Evolutionary conservation across 2,329 filamentous ascomycete genomes (phyloP).

Genomic region (Dissoconium aciculare): DNA sequence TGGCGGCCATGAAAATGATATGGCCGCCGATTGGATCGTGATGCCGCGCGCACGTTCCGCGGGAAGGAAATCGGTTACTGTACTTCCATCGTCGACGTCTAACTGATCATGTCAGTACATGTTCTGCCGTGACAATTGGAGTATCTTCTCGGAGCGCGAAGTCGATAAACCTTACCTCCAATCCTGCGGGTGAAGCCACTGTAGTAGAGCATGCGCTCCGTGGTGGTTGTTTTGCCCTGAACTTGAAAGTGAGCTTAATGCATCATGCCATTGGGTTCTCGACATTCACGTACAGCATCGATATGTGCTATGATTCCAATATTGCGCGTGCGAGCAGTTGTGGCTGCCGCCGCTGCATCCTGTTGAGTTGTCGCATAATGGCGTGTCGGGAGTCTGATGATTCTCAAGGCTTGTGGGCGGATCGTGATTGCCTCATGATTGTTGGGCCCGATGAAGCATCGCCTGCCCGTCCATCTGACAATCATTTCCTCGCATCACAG

Average conservation of each 20-base stretch:
- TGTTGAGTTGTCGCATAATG: too few relatives aligned
- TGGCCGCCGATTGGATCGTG: conserved; percentile 93
- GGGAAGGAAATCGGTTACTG: conserved; percentile 90
- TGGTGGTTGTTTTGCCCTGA: conserved; percentile 89
- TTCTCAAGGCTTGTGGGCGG: too few relatives aligned
- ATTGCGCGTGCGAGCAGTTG: conserved; percentile 52
- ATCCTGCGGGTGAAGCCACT: conserved; percentile 77
- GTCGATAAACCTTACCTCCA: conserved; percentile 44
- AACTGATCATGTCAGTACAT: conserved; percentile 2
- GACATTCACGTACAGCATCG: conserved; percentile 61
- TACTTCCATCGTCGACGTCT: conserved; percentile 93
- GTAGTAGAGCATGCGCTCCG: conserved; percentile 97
- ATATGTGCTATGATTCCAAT: conserved; percentile 99
- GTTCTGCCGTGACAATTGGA: not conserved
- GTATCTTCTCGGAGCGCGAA: not conserved
- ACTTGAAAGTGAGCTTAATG: conserved; percentile 1
- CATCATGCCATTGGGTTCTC: too few relatives aligned
- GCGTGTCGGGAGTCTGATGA: too few relatives aligned
- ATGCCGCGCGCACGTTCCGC: conserved; percentile 85
- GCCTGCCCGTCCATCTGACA: too few relatives aligned
- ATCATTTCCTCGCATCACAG: too few relatives aligned
- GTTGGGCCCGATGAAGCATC: too few relatives aligned
- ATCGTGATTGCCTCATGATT: too few relatives aligned
- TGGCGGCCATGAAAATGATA: conserved; percentile 86
- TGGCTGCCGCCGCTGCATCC: not conserved